Evolutionary conservation across 73 alveolate species (phyloP), one percentile per base, ranked within the genome.

Genomic region (Blepharisma japonicum): DNA sequence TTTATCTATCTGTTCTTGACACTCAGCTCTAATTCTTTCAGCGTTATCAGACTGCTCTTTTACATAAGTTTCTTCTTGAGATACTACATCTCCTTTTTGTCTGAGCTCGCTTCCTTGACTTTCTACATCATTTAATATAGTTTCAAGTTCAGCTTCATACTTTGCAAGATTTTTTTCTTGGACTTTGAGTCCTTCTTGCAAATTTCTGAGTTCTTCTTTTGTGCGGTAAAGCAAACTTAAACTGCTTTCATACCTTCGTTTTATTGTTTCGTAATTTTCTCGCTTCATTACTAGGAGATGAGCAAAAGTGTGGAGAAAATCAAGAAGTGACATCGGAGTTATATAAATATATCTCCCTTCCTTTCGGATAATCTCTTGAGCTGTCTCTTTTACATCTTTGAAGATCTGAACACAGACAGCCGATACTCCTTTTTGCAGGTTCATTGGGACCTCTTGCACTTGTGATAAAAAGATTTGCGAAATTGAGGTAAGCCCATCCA

Each of bases 311-410:
- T 27, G 83, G 67, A 48, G 90, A 87, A 42, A 90, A 83, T 72
- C 95, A 77, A 23, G n/a, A 81, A 70, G 74, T 88, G 55, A 86
- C 81, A 21, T 66, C 25, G 54, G 81, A 38, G 18, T 93, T 81
- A 47, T 88, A 98, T 83, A 78, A 87, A 94, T 3, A 89, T 89
- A 1, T 92, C 86, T 68, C 88, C 88, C 84, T 87, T 89, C 81
- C 56, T 84, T 77, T 7, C 23, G 80, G 6, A 95, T 68, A 49
- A 90, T 80, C 46, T 84, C 68, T 21, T 88, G 85, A 55, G 89
- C 98, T 88, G 96, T 90, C 78, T 81, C 88, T 84, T 94, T 96
- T 95, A 94, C 90, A 74, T 92, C 99, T 6, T 61, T 61, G 48
- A 61, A 61, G 46, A 61, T 61, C 2, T 14, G 23, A 39, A 92